Evolutionary conservation across 2,329 filamentous ascomycete species (phyloP).

Genomic region (Trichoderma harzianum): DNA sequence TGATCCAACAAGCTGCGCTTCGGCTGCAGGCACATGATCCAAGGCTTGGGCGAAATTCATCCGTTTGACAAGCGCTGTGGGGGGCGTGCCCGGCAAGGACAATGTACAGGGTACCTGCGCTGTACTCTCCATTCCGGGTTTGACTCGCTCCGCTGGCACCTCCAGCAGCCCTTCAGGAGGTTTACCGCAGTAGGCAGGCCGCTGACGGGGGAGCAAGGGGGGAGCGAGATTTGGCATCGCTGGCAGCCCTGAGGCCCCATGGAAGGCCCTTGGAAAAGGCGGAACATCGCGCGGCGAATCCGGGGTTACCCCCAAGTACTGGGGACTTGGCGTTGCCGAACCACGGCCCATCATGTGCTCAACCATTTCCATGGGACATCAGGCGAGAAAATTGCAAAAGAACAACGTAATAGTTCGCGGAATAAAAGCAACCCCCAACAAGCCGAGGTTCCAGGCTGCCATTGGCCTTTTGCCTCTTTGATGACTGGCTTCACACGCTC

Average conservation of each 20-base stretch:
- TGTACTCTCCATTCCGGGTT: not conserved
- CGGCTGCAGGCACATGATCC: constrained; percentile 17
- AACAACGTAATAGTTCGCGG: constrained; percentile 10
- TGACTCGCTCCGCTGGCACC: not conserved
- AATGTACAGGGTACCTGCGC: constrained; percentile 9
- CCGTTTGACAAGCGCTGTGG: constrained; percentile 18
- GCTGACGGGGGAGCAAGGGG: not conserved
- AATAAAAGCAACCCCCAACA: not conserved
- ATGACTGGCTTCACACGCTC: not conserved
- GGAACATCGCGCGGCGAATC: constrained; percentile 15
- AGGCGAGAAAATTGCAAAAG: constrained; percentile 1
- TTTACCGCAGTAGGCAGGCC: not conserved
- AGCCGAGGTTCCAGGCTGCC: constrained; percentile 1
- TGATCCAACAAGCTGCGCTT: constrained; percentile 12
- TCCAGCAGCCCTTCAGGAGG: not conserved
- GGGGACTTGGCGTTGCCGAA: constrained; percentile 5
- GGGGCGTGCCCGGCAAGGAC: not conserved
- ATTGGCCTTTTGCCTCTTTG: not conserved
- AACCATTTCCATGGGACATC: constrained; percentile 11
- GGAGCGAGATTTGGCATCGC: not conserved
- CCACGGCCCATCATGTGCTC: constrained; percentile 18
- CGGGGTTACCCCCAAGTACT: constrained; percentile 13
- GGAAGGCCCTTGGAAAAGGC: not conserved
- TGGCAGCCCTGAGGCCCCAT: not conserved
- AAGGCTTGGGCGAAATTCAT: constrained; percentile 6